phyloP scores from a whole-genome alignment of 2,329 filamentous ascomycete genomes.

The Botryotinia calthae region DNA sequence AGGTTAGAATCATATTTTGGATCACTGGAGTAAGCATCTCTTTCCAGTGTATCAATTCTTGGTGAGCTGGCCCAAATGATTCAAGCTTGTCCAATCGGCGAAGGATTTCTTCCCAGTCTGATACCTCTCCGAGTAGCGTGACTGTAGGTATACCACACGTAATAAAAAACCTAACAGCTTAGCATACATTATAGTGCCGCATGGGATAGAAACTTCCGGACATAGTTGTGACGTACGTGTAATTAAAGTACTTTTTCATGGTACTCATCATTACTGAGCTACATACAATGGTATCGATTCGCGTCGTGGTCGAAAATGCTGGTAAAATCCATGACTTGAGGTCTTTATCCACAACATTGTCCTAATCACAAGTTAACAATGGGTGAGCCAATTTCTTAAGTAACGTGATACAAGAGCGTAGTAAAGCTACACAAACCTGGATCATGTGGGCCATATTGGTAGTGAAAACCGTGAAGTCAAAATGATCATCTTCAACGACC shows the following conservation, averaged over 20 bases:
- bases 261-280: not conserved
- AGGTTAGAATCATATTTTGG: not conserved
- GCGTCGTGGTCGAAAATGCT: not conserved
- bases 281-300: not conserved
- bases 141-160: not conserved
- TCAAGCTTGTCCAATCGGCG: not conserved
- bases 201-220: not conserved
- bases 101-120: not conserved
- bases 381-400: not conserved
- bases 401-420: not conserved
- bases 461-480: not conserved
- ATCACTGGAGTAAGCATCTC: not conserved
- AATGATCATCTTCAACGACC: not conserved
- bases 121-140: not conserved
- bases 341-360: not conserved
- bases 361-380: not conserved
- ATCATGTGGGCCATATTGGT: not conserved
- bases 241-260: not conserved
- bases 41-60: not conserved
- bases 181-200: not conserved
- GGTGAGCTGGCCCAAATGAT: not conserved
- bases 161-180: not conserved
- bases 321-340: not conserved
- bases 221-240: not conserved
- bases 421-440: not conserved